Percentiles rank a stretch among this genome's conserved stretches.
Evolutionary conservation across 148 eudicot species (phyloP).

Genomic region (Cornus kousa): DNA sequence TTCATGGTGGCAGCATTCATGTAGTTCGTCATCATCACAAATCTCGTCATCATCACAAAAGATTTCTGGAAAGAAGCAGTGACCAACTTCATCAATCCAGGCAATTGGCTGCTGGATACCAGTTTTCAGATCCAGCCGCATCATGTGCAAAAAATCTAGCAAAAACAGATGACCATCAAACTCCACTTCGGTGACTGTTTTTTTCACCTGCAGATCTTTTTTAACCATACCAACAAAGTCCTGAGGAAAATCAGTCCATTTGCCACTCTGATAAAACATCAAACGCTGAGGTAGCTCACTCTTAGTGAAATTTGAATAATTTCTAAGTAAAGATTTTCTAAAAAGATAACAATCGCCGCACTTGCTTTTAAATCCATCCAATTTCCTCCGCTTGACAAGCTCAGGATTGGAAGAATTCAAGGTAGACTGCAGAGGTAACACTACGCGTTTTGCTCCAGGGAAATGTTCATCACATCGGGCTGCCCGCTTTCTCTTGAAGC

Average conservation of each 20-base stretch:
- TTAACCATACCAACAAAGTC: conserved; percentile 48
- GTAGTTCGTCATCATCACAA: conserved; percentile 33
- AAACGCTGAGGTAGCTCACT: conserved; percentile 68
- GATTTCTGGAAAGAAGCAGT: conserved; percentile 79
- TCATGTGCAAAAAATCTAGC: conserved; percentile 79
- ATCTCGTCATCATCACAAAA: conserved; percentile 35
- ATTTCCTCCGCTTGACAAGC: conserved; percentile 69
- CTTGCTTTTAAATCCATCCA: conserved; percentile 40
- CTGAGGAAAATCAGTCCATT: conserved; percentile 66
- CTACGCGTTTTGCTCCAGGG: conserved; percentile 25
- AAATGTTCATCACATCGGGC: conserved; percentile 26
- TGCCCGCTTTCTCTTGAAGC: conserved; percentile 60
- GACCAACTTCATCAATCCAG: conserved; percentile 90
- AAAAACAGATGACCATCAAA: conserved; percentile 38
- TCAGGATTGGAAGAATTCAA: conserved; percentile 35
- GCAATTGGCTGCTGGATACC: conserved; percentile 67
- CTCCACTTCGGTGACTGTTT: conserved; percentile 60
- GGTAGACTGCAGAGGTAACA: conserved; percentile 31
- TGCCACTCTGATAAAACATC: conserved; percentile 67
- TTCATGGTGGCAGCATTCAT: conserved; percentile 24
- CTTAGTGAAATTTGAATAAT: conserved; percentile 57
- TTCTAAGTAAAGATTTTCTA: conserved; percentile 35
- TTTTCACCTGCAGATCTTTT: conserved; percentile 59
- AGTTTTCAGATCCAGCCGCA: conserved; percentile 54
- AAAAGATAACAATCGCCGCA: conserved; percentile 28